phyloP scores from a whole-genome alignment of 352 stramenopile species.

The Globisporangium solare region DNA sequence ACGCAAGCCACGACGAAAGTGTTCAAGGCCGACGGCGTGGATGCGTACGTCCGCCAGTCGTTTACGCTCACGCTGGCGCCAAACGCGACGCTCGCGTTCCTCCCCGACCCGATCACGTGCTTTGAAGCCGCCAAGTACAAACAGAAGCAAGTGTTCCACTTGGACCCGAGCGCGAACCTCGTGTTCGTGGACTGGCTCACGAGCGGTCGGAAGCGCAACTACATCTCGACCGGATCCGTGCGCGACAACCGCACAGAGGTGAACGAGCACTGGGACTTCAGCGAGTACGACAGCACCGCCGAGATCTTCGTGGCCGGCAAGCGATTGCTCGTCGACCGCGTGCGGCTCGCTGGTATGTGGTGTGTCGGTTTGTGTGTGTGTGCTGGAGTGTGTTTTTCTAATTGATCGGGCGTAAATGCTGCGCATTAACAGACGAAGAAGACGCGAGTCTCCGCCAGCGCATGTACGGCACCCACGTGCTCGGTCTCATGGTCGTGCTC shows the following conservation, averaged over 20 bases:
- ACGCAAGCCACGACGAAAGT: slow-evolving; percentile 88
- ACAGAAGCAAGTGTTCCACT: slow-evolving; percentile 58
- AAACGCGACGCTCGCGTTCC: slow-evolving; percentile 61
- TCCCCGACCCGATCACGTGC: slow-evolving; percentile 80
- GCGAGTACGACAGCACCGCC: slow-evolving; percentile 61
- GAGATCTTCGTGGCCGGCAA: slow-evolving; percentile 54
- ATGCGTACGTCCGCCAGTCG: slow-evolving; percentile 44
- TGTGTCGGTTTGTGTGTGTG: slow-evolving; percentile 5
- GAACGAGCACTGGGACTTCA: slow-evolving; percentile 77
- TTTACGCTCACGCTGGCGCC: slow-evolving; percentile 44
- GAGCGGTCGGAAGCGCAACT: slow-evolving; percentile 80
- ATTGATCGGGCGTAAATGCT: neutral
- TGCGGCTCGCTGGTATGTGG: slow-evolving; percentile 50
- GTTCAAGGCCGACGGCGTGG: slow-evolving; percentile 58
- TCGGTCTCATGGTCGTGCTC: slow-evolving; percentile 66
- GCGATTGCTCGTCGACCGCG: slow-evolving; percentile 59
- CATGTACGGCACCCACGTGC: slow-evolving; percentile 72
- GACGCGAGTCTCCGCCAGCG: slow-evolving; percentile 53
- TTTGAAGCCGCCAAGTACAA: slow-evolving; percentile 68
- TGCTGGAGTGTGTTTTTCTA: neutral
- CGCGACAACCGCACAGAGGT: slow-evolving; percentile 58
- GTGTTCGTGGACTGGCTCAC: slow-evolving; percentile 86
- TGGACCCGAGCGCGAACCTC: slow-evolving; percentile 44
- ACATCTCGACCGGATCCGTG: slow-evolving; percentile 51
- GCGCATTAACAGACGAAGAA: slow-evolving; percentile 67